phyloP scores from a whole-genome alignment of 148 eudicot species.

The Nepenthes mirabilis region DNA sequence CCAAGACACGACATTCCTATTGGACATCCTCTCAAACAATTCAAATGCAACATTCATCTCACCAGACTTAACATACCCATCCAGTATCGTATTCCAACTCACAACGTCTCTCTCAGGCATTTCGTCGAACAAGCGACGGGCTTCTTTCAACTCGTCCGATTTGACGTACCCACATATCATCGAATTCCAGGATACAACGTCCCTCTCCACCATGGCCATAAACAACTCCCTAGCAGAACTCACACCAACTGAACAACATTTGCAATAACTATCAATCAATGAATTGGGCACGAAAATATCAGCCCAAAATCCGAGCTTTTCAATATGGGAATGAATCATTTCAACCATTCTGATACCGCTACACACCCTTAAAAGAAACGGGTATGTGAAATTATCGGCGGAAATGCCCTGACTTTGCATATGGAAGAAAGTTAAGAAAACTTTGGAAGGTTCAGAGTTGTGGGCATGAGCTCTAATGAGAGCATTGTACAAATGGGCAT shows the following conservation, averaged over 20 bases:
- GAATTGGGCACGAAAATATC: conserved; percentile 74
- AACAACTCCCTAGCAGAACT: conserved; percentile 46
- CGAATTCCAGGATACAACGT: conserved; percentile 74
- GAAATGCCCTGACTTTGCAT: conserved; percentile 35
- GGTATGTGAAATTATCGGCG: conserved; percentile 70
- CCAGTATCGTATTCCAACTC: conserved; percentile 76
- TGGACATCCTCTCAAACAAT: conserved; percentile 47
- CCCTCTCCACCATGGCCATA: conserved; percentile 40
- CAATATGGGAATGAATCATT: conserved; percentile 58
- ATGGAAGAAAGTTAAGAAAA: conserved; percentile 29
- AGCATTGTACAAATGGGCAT: conserved; percentile 54
- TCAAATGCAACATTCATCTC: conserved; percentile 46
- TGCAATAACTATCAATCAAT: conserved; percentile 66
- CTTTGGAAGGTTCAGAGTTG: conserved; percentile 29
- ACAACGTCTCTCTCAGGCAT: conserved; percentile 73
- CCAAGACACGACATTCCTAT: conserved; percentile 83
- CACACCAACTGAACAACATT: conserved; percentile 56
- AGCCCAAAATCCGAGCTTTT: conserved; percentile 40
- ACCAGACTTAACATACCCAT: conserved; percentile 61
- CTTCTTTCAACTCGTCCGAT: conserved; percentile 46
- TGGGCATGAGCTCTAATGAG: conserved; percentile 44
- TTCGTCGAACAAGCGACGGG: conserved; percentile 60
- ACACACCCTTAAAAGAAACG: conserved; percentile 49
- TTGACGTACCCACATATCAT: conserved; percentile 56
- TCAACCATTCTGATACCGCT: conserved; percentile 32